Conservation (phyloP, 495 filamentous ascomycete species). For the Daldinia bambusicola region DNA sequence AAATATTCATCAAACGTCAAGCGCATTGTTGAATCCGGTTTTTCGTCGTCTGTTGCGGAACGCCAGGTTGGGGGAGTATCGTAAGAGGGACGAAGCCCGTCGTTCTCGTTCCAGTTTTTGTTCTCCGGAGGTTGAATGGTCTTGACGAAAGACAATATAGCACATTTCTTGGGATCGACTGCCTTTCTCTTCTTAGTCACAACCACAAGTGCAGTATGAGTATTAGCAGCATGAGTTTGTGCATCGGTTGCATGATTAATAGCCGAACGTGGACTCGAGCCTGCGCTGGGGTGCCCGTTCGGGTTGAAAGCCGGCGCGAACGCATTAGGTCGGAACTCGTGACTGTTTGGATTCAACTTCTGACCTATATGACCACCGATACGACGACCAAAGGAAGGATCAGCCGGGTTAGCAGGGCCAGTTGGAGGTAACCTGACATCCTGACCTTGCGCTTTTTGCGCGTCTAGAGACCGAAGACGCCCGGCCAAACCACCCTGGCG, state of each 20-base stretch:
- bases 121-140: slow-evolving; percentile 78
- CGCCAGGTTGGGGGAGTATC: slow-evolving; percentile 85
- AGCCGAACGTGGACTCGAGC: slow-evolving; percentile 71
- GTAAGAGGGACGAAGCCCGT: slow-evolving; percentile 79
- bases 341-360: slow-evolving; percentile 83
- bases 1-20: slow-evolving; percentile 79
- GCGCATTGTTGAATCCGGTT: slow-evolving; percentile 66
- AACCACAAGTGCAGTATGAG: slow-evolving; percentile 57
- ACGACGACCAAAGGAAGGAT: slow-evolving; percentile 59
- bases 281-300: slow-evolving; percentile 66
- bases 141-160: slow-evolving; percentile 74
- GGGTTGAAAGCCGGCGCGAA: slow-evolving; percentile 82
- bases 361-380: slow-evolving; percentile 62
- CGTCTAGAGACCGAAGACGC: slow-evolving; percentile 58
- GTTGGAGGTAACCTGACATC: slow-evolving; percentile 63
- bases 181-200: slow-evolving; percentile 69
- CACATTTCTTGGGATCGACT: slow-evolving; percentile 63
- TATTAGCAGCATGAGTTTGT: slow-evolving; percentile 37
- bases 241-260: slow-evolving; percentile 59
- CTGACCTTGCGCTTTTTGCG: slow-evolving; percentile 56
- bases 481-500: slow-evolving; percentile 52
- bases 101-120: slow-evolving; percentile 69
- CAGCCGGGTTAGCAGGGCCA: slow-evolving; percentile 60
- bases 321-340: slow-evolving; percentile 85
- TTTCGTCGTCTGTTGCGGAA: slow-evolving; percentile 66